Percentiles rank a stretch among this genome's conserved stretches.
phyloP scores from a whole-genome alignment of 2,329 filamentous ascomycete species.

The Lithohypha guttulata region DNA sequence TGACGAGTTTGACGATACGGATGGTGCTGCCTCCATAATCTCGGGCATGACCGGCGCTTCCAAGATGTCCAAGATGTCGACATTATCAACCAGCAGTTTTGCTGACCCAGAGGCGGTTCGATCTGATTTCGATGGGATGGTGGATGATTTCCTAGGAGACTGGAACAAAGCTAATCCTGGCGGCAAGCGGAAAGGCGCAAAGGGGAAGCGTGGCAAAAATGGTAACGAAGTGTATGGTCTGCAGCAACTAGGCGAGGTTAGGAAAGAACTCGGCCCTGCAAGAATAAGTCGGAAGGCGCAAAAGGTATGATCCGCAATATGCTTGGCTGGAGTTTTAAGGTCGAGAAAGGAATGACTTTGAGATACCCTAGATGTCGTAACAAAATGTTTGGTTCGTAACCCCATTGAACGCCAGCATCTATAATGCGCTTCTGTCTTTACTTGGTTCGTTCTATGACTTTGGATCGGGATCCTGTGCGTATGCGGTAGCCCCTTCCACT shows the following conservation, averaged over 20 bases:
- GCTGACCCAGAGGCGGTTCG: constrained; percentile 47
- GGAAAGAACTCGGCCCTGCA: constrained; percentile 67
- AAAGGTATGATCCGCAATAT: constrained; percentile 13
- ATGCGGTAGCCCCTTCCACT: constrained; percentile 2
- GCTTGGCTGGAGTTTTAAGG: background rate
- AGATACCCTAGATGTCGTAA: constrained; percentile 3
- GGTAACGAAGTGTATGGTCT: constrained; percentile 70
- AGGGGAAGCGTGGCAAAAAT: constrained; percentile 60
- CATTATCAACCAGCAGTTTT: constrained; percentile 45
- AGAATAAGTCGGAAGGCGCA: constrained; percentile 39
- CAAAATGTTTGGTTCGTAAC: background rate
- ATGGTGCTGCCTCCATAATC: constrained; percentile 41
- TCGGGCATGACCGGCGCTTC: constrained; percentile 33
- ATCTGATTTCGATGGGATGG: constrained; percentile 73
- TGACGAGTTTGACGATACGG: constrained; percentile 39
- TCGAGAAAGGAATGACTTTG: background rate
- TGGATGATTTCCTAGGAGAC: constrained; percentile 82
- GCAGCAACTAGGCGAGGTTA: constrained; percentile 82
- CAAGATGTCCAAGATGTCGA: constrained; percentile 54
- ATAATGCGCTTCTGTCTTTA: too few species aligned
- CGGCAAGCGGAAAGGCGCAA: constrained; percentile 35
- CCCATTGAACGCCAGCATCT: constrained; percentile 4
- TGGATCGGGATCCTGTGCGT: background rate
- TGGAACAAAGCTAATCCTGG: constrained; percentile 34
- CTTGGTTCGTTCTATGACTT: constrained; percentile 2